A percentile compares a stretch with the other conserved stretches of the same genome.
These are phyloP conservation scores for Gelatoporia subvermispora DNA, from an alignment of 768 basidiomycete genomes.

Conservation along the genomic window DNA sequence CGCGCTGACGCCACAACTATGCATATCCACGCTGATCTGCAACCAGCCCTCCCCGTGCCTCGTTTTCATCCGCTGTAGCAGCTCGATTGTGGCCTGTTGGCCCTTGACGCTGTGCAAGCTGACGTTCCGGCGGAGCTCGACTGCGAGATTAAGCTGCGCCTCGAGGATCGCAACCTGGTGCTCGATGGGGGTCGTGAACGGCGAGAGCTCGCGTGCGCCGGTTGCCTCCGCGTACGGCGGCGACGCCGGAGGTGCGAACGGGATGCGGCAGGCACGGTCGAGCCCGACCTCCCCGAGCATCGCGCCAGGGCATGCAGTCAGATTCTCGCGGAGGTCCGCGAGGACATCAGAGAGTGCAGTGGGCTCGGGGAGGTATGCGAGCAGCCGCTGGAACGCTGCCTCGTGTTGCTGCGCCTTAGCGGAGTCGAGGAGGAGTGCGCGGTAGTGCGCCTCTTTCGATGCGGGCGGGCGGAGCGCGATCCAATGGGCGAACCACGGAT, in stretches of 20 bases:
- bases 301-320: constrained; percentile 58
- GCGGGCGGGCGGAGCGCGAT: constrained; percentile 45
- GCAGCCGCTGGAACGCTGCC: constrained; percentile 48
- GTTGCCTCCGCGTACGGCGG: constrained; percentile 13
- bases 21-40: constrained; percentile 78
- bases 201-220: constrained; percentile 54
- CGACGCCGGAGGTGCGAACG: constrained; percentile 44
- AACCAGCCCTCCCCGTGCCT: constrained; percentile 56
- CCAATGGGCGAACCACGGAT: constrained; percentile 89
- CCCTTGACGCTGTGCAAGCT: constrained; percentile 87
- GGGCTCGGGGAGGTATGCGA: constrained; percentile 71
- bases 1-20: constrained; percentile 82
- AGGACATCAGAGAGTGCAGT: constrained; percentile 56
- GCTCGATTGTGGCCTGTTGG: constrained; percentile 60
- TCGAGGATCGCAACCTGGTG: constrained; percentile 84
- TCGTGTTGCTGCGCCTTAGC: constrained; percentile 20
- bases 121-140: constrained; percentile 71
- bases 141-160: constrained; percentile 80
- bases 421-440: constrained; percentile 45
- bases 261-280: constrained; percentile 75
- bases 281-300: constrained; percentile 95
- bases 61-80: constrained; percentile 55
- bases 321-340: constrained; percentile 50
- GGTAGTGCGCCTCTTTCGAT: constrained; percentile 74
- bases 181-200: constrained; percentile 70